Base-by-base conservation (phyloP, 2,329 filamentous ascomycete genomes). In the Penicillium sp. region DNA sequence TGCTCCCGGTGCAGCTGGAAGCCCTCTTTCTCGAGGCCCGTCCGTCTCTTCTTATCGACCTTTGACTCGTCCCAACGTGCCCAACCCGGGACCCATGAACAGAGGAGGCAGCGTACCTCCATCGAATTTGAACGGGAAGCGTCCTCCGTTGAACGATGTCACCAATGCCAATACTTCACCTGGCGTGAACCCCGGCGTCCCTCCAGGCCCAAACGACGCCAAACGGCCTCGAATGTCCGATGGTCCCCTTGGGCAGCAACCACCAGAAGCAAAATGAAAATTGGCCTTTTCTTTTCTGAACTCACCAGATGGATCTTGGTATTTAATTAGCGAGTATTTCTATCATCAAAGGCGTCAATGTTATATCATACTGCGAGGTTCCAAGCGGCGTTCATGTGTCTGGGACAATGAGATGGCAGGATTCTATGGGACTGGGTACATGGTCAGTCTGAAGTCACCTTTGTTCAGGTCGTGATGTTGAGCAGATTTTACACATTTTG, bases 101-200 rank as follows among this genome's bases (percentile, higher is more conserved):
- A 53, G 62, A 37, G 50, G 45, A 24, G 46, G 46, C 3, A 50
- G 60, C 25, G 54, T 52, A 31, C 64, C 62, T 4, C 65, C 63
- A 9, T 62, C 64, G 25, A 69, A 68, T 47, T 25, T 59, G 4
- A 71, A 72, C 25, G 69, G 70, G 8, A 75, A 74, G 53, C 67
- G 73, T 31, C 72, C 71, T 24, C 72, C 73, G 6, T 55, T 76
- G 24, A 66, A 61, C n/a, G 73, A 75, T 49, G 64, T 75, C 43
- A 75, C 73, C n/a, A 76, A 76, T 56, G 64, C 62, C 28, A 54
- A 54, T 20, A 42, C 58, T 23, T 51, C 50, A 9, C 33, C 62
- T 27, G 56, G 56, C 12, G 49, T 54, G 27, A 54, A 41, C 18
- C 4, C 51, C 43, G 55, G 51, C 42, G 55, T 62, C 47, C 63